Evolutionary conservation across 768 basidiomycete species (phyloP).

Genomic region (Podaxis rugospora): DNA sequence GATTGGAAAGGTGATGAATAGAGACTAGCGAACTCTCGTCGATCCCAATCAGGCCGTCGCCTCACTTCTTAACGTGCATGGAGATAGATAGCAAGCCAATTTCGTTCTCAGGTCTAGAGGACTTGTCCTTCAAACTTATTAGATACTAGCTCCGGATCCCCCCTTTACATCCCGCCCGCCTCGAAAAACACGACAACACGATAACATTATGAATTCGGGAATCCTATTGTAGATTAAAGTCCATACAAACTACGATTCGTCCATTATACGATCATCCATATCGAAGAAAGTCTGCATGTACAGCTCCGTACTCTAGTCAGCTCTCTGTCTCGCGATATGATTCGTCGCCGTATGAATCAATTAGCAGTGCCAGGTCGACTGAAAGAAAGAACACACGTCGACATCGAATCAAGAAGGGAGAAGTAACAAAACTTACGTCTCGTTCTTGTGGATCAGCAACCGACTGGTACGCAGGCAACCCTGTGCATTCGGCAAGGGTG

Average conservation of each 20-base stretch:
- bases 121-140: too few species aligned
- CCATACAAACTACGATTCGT: not conserved
- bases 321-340: not conserved
- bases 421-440: slow-evolving; percentile 23
- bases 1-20: too few species aligned
- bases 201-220: not conserved
- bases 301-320: not conserved
- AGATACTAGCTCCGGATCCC: too few species aligned
- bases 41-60: too few species aligned
- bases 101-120: too few species aligned
- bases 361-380: slow-evolving; percentile 9
- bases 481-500: slow-evolving; percentile 39
- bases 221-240: not conserved
- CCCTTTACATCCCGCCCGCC: too few species aligned
- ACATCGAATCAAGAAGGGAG: not conserved
- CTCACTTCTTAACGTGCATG: too few species aligned
- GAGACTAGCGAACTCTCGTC: too few species aligned
- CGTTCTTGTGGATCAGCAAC: slow-evolving; percentile 23
- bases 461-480: slow-evolving; percentile 30
- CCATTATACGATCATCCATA: not conserved
- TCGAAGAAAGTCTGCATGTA: not conserved
- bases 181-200: not conserved
- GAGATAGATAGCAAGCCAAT: too few species aligned
- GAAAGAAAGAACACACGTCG: not conserved
- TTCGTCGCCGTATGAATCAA: not conserved